Percentiles rank a stretch among this genome's conserved stretches.
Evolutionary conservation across 2,329 filamentous ascomycete genomes (phyloP).

Genomic region (Paraphoma sp.): DNA sequence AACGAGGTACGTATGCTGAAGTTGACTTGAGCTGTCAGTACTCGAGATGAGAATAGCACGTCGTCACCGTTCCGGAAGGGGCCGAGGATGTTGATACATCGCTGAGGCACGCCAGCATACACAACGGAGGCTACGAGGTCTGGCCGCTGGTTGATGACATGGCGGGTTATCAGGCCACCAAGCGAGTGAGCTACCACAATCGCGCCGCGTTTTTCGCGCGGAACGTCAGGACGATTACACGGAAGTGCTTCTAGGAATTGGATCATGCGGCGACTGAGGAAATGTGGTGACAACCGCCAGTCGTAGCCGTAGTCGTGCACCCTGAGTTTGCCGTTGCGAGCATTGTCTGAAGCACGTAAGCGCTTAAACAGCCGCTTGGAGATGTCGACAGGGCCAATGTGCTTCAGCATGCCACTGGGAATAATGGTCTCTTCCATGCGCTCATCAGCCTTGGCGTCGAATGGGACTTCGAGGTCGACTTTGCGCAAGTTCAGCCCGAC

Average conservation of each 20-base stretch:
- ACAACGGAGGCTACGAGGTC: conserved; percentile 86
- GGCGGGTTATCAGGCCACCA: conserved; percentile 85
- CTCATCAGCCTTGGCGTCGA: conserved; percentile 82
- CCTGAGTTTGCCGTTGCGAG: conserved; percentile 71
- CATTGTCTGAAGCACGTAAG: conserved; percentile 76
- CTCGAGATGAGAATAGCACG: conserved; percentile 85
- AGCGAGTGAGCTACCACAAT: conserved; percentile 85
- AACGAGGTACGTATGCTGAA: conserved; percentile 90
- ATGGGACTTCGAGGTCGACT: conserved; percentile 86
- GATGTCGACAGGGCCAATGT: conserved; percentile 92
- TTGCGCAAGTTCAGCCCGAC: conserved; percentile 90
- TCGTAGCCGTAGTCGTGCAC: conserved; percentile 95
- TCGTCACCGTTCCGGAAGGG: conserved; percentile 92
- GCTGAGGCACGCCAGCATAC: conserved; percentile 83
- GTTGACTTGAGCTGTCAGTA: conserved; percentile 91
- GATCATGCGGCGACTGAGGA: conserved; percentile 75
- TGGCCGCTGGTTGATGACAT: conserved; percentile 84
- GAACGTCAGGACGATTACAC: conserved; percentile 69
- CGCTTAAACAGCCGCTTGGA: conserved; percentile 81
- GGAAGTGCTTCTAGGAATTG: conserved; percentile 76
- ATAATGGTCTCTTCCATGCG: conserved; percentile 83
- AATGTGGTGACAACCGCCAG: conserved; percentile 84
- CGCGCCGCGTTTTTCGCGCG: conserved; percentile 68
- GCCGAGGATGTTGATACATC: conserved; percentile 90
- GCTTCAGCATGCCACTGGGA: conserved; percentile 84